Evolutionary conservation across 305 asterid species (phyloP), one percentile per base, ranked within the genome.

Genomic region (Stenogyne calaminthoides): DNA sequence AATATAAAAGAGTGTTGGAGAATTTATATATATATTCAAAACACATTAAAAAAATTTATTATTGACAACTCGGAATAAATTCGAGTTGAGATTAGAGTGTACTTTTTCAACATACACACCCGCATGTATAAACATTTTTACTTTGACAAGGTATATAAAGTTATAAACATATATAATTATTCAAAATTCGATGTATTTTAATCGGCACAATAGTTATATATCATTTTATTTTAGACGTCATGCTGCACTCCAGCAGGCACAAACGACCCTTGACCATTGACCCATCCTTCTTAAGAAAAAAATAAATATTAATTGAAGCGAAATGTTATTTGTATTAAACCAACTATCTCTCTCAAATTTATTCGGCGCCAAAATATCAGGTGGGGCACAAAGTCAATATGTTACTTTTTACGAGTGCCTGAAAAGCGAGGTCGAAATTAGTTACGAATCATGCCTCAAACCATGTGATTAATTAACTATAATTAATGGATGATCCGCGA

Each of bases 191-290:
- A n/a, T n/a, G n/a, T n/a, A n/a, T n/a, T n/a, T n/a, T n/a, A n/a
- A n/a, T n/a, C n/a, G n/a, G n/a, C n/a, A n/a, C n/a, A n/a, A n/a
- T n/a, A n/a, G n/a, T n/a, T n/a, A n/a, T n/a, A n/a, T n/a, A n/a
- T n/a, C n/a, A n/a, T n/a, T n/a, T n/a, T n/a, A n/a, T n/a, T n/a
- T n/a, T n/a, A 46, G 19, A 14, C 55, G 9, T 14, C 9, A 47
- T 47, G 20, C 6, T 3, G 16, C 51, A 44, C 51, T 44, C 51
- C 11, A 37, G 39, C 54, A 72, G 25, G 51, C 44, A 64, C n/a
- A 22, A 52, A n/a, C n/a, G 60, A 65, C 60, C 60, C 12, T 66
- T 67, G n/a, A 67, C 78, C 63, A 6, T 66, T 49, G 76, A 72
- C 62, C 60, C 7, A 42, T 15, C 36, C 19, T 20, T 7, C n/a